phyloP scores from a whole-genome alignment of 176 grass and related monocot genomes.

The Aegilops speltoides region DNA sequence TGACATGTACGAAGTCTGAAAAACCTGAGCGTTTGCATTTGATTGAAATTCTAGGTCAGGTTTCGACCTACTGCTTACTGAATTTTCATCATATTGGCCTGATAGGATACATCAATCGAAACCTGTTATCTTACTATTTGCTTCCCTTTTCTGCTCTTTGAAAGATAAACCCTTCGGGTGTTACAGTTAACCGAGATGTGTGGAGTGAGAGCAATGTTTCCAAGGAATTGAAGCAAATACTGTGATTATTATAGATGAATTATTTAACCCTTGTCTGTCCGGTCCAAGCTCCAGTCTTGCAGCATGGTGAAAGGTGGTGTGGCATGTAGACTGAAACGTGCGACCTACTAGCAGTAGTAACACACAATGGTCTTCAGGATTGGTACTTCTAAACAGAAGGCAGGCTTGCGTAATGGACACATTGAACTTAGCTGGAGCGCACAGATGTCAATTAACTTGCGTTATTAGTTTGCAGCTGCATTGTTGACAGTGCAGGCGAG shows the following conservation, averaged over 20 bases:
- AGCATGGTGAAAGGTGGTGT: background rate
- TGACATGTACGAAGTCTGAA: background rate
- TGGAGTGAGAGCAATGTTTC: background rate
- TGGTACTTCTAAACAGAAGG: background rate
- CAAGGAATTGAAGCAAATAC: background rate
- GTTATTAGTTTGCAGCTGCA: background rate
- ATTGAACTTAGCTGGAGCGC: background rate
- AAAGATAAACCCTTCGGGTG: background rate
- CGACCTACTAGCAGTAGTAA: slow-evolving; percentile 16
- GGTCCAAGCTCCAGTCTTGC: slow-evolving; percentile 12
- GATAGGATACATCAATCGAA: background rate
- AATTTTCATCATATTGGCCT: background rate
- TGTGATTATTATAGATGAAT: slow-evolving; percentile 13
- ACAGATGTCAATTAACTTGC: background rate
- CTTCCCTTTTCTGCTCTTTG: background rate
- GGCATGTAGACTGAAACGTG: slow-evolving; percentile 26
- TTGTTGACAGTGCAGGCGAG: background rate
- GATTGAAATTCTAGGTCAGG: background rate
- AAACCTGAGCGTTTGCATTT: background rate
- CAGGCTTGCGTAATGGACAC: background rate
- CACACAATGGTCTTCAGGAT: background rate
- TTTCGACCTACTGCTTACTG: background rate
- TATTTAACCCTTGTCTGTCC: background rate
- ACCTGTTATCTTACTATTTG: background rate
- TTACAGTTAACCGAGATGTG: background rate